Evolutionary conservation across 345 rosid genomes (phyloP), one percentile per base, ranked within the genome.

Genomic region (Eucalyptus polybractea): DNA sequence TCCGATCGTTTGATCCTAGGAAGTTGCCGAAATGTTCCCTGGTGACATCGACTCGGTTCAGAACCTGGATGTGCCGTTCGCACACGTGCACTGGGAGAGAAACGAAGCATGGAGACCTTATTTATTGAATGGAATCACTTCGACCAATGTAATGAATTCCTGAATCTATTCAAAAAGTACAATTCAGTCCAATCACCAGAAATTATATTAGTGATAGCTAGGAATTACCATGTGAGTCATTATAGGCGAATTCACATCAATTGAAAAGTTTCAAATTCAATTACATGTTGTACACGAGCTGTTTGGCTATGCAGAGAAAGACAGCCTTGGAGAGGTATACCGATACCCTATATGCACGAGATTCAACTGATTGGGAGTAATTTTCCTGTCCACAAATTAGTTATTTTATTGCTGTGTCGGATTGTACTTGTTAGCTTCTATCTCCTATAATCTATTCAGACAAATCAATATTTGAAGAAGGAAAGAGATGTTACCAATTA

Each of bases 161-260:
- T 24, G 0, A 56, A 56, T 56, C 62, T 24, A 22, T 56, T 56
- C 29, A 56, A 56, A 0, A 56, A 9, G 67, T 60, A 27, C 67
- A 24, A 56, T 56, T 56, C 3, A 56, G 62, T 22, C 60, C 27
- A 22, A 21, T 22, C 29, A 22, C 0, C 29, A 22, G 0, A 56
- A 56, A 56, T 56, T 56, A 8, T 56, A 21, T 9, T 21, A 22
- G 12, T 22, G 25, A 54, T 54, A 54, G 27, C 60, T 54, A 54
- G 60, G 60, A 54, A 53, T 53, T 53, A 21, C 0, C 12, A 56
- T 56, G 62, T 22, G 62, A 56, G 11, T 56, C 27, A 56, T 56
- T 0, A 56, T 56, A 56, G 62, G 62, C 29, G 12, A 56, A 56
- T 56, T 56, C 62, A 56, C 27, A 56, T 56, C 6, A 56, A 56